Conservation (phyloP, 352 stramenopile genomes). For the Aphanomyces stellatus region DNA sequence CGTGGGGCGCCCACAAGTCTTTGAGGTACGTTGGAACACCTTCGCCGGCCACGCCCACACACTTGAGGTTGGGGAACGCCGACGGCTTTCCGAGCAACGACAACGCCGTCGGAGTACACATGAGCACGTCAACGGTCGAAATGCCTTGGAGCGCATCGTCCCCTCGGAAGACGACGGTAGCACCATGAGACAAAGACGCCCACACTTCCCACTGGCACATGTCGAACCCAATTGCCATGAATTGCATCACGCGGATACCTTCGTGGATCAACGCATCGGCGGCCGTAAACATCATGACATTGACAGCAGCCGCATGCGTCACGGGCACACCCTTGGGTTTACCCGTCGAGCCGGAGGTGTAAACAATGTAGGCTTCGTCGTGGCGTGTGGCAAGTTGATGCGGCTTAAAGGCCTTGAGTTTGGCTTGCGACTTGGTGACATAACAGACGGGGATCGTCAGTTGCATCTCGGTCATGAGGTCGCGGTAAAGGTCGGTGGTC, state of each 20-base stretch:
- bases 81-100: neutral
- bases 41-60: neutral
- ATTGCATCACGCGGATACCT: neutral
- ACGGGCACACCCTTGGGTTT: conserved; percentile 19
- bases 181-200: neutral
- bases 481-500: neutral
- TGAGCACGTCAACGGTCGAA: neutral
- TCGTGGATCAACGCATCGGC: neutral
- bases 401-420: conserved; percentile 1
- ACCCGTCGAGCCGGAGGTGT: conserved; percentile 21
- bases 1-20: neutral
- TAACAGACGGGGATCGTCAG: neutral
- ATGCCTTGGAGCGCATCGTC: neutral
- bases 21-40: neutral
- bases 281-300: neutral
- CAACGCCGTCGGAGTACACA: neutral
- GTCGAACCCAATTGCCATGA: neutral
- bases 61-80: neutral
- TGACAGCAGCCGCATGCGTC: neutral
- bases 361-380: conserved; percentile 26
- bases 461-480: neutral
- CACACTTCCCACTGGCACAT: neutral
- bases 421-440: neutral
- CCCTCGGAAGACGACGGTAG: neutral
- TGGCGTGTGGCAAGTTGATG: neutral